A percentile compares a stretch with the other conserved stretches of the same genome.
These are phyloP conservation scores for Globisporangium takayamanum DNA, from an alignment of 352 stramenopile species.

Conservation along the genomic window DNA sequence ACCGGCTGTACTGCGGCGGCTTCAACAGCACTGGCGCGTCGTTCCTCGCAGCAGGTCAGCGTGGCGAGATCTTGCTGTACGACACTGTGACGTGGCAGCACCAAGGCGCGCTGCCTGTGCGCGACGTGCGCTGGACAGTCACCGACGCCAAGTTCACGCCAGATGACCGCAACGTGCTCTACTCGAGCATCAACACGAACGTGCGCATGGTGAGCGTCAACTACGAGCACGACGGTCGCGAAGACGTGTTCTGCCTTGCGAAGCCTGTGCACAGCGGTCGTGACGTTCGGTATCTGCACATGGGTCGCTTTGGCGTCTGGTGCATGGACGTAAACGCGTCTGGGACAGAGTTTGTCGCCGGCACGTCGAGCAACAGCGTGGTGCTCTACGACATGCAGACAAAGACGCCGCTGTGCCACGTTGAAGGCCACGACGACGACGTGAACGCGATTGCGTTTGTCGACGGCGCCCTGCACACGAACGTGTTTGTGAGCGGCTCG, in stretches of 20 bases:
- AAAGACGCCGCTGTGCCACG: constrained; percentile 57
- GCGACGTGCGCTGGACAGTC: constrained; percentile 75
- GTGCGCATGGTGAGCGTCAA: constrained; percentile 73
- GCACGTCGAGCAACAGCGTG: constrained; percentile 66
- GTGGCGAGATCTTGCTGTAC: constrained; percentile 63
- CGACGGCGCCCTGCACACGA: constrained; percentile 70
- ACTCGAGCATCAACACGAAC: constrained; percentile 79
- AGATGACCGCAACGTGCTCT: constrained; percentile 61
- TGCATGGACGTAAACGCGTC: constrained; percentile 70
- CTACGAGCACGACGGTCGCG: constrained; percentile 42
- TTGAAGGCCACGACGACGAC: constrained; percentile 65
- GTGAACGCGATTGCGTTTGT: constrained; percentile 85
- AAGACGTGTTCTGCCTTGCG: constrained; percentile 43
- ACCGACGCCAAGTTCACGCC: constrained; percentile 82
- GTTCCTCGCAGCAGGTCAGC: constrained; percentile 69
- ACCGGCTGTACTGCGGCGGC: constrained; percentile 73
- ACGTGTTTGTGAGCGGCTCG: constrained; percentile 82
- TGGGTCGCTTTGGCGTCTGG: constrained; percentile 69
- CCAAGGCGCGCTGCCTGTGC: constrained; percentile 40
- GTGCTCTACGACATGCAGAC: constrained; percentile 80
- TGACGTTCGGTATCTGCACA: constrained; percentile 11
- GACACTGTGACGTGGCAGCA: constrained; percentile 67
- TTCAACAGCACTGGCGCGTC: constrained; percentile 65
- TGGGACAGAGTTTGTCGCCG: constrained; percentile 76
- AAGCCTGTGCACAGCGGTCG: constrained; percentile 18